A percentile compares a stretch with the other conserved stretches of the same genome.
Evolutionary conservation across 805 yeast species (phyloP).

Genomic region (Ogataea saltuana): DNA sequence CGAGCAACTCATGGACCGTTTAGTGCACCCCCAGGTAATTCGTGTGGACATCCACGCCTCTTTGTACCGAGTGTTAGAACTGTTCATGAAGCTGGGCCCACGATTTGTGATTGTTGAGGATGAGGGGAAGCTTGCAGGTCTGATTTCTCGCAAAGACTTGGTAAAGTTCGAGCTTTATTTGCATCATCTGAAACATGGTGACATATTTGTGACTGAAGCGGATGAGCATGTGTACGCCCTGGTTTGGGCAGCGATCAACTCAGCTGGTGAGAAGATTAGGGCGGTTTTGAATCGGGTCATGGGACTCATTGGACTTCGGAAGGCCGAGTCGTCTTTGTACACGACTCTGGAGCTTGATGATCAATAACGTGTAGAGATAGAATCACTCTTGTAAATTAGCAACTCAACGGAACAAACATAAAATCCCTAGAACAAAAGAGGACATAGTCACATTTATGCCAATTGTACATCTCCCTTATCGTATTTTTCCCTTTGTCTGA

Average conservation of each 20-base stretch:
- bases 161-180: constrained; percentile 55
- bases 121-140: constrained; percentile 63
- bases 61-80: constrained; percentile 60
- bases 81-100: constrained; percentile 82
- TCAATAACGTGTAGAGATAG: not conserved
- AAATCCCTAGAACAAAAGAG: not conserved
- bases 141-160: constrained; percentile 85
- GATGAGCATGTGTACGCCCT: constrained; percentile 25
- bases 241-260: constrained; percentile 19
- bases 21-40: constrained; percentile 60
- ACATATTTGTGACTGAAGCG: constrained; percentile 24
- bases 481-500: not conserved
- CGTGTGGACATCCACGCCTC: constrained; percentile 54
- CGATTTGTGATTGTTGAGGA: constrained; percentile 66
- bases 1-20: constrained; percentile 27
- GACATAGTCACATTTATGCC: too few species aligned
- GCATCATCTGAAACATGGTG: constrained; percentile 31
- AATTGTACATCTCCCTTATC: not conserved
- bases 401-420: not conserved
- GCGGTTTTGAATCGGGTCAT: constrained; percentile 1
- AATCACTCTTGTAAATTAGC: not conserved
- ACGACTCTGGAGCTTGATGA: constrained; percentile 14
- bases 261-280: constrained; percentile 3
- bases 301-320: not conserved
- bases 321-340: constrained; percentile 1